Evolutionary conservation across 2,329 filamentous ascomycete genomes (phyloP), one percentile per base, ranked within the genome.

Genomic region (Aspergillus sp.): DNA sequence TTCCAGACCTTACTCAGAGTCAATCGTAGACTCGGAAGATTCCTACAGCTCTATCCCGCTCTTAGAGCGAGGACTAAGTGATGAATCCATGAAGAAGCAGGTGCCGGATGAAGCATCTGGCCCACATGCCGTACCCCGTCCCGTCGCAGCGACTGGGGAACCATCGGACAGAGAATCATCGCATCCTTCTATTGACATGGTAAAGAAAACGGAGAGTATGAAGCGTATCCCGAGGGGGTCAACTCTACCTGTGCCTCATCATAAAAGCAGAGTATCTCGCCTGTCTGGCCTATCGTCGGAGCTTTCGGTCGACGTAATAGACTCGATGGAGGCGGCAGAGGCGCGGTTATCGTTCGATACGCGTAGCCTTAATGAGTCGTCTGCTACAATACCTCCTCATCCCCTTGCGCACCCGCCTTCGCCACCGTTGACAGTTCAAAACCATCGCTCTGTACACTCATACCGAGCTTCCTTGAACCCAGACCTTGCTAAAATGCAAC

Each of bases 21-120:
- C 77, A 3, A 72, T 79, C 24, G 82, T 85, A 14, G 84, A 83
- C 56, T 92, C 90, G 0, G 82, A 85, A 27, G 86, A 88, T 50
- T 93, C 90, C 0, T 92, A 91, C 69, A 88, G 85, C 40, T 93
- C 90, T 0, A 86, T 88, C 35, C 90, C 91, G 4, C 80, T 95
- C 7, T 81, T 96, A 12, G 88, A 93, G 60, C 84, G 89, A 50
- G 89, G 83, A 6, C 61, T 78, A 47, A 72, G 69, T 33, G 72
- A 81, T 49, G 77, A 81, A 15, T 79, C 79, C 2, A 81, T 82
- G 78, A 79, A 77, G 59, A 78, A 76, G n/a, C 77, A 77, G 6
- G 69, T 69, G 21, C 43, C 59, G 60, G 12, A 49, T n/a, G 55
- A 61, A 31, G 54, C 58, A 31, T 64, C 71, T 47, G 68, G 55